Evolutionary conservation across 176 grass and related monocot species (phyloP).

Genomic region (Pontederia crassipes): DNA sequence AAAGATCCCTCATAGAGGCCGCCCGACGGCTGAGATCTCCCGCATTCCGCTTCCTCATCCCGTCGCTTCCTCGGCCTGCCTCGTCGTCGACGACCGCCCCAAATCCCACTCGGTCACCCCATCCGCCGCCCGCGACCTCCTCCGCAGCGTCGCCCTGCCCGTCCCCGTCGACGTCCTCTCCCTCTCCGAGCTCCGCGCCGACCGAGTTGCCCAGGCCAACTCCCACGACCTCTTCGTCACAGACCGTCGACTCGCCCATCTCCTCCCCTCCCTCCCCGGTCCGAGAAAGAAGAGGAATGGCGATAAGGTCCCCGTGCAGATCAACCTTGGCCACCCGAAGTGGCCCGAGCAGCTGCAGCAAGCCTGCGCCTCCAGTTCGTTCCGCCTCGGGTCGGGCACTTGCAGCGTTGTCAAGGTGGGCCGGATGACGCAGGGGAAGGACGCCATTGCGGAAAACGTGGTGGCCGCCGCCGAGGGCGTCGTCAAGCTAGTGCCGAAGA

Average conservation of each 20-base stretch:
- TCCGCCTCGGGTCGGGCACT: conserved; percentile 33
- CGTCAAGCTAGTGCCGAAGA: conserved; percentile 40
- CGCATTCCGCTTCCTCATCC: conserved; percentile 14
- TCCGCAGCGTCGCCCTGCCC: conserved; percentile 11
- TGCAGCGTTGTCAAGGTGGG: conserved; percentile 48
- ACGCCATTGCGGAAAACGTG: conserved; percentile 36
- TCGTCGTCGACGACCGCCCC: conserved; percentile 37
- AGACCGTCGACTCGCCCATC: conserved; percentile 25
- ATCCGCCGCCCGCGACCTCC: conserved; percentile 26
- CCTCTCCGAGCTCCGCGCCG: conserved; percentile 29
- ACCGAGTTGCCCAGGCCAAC: not conserved
- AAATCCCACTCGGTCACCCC: conserved; percentile 35
- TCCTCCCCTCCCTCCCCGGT: conserved; percentile 3
- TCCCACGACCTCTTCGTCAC: conserved; percentile 46
- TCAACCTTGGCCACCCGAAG: conserved; percentile 25
- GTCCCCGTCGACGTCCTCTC: conserved; percentile 30
- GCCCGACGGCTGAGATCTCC: conserved; percentile 24
- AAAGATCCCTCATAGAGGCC: conserved; percentile 15
- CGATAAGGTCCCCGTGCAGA: conserved; percentile 20
- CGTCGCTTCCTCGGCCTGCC: conserved; percentile 30
- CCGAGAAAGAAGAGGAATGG: conserved; percentile 13
- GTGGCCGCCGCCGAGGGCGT: conserved; percentile 40
- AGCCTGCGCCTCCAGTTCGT: conserved; percentile 19
- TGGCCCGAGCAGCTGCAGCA: conserved; percentile 33
- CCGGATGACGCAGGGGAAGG: conserved; percentile 21